Evolutionary conservation across 345 rosid species (phyloP), one percentile per base, ranked within the genome.

Genomic region (Pistacia vera): DNA sequence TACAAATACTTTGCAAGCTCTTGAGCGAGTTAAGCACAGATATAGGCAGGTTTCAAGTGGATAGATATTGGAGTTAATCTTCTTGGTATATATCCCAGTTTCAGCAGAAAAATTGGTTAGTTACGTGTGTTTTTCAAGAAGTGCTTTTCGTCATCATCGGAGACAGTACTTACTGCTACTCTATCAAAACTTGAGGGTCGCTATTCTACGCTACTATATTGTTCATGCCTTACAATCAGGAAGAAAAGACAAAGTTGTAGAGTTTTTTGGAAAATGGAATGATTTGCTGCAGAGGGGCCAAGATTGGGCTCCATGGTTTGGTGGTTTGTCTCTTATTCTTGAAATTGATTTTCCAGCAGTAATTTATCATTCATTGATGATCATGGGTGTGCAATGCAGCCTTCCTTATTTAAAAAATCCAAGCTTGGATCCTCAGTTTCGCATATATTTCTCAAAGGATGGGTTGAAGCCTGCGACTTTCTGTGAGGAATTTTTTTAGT

Each of bases 301-400:
- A 57, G 90, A 87, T 60, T 91, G 92, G 92, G 83, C 81, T 78
- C 86, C 85, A 2, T 91, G 92, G 92, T 89, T 91, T 67, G 91
- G 95, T 91, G 65, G 94, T 81, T 76, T 58, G 38, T 65, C 14
- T 56, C 38, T 36, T 73, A 68, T 73, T 51, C 36, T 66, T 16
- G 33, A 68, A 58, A 20, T 36, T 74, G 4, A 11, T 75, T 75
- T 16, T 75, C 35, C 16, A 38, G 5, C 9, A 18, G 3, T 63
- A 28, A 11, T 35, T 33, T 69, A 35, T 38, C 18, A 0, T 77
- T 55, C 9, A 49, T 72, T 75, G 64, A 72, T 62, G 56, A 68
- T 20, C 6, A 64, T 18, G 66, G 46, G 68, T 16, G 3, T 72
- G 60, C 46, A 4, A 16, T 83, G 84, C 86, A 91, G 95, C 92